Conservation (phyloP, 225 moss, liverwort and hornwort species). For the Pseudisothecium myosuroides region DNA sequence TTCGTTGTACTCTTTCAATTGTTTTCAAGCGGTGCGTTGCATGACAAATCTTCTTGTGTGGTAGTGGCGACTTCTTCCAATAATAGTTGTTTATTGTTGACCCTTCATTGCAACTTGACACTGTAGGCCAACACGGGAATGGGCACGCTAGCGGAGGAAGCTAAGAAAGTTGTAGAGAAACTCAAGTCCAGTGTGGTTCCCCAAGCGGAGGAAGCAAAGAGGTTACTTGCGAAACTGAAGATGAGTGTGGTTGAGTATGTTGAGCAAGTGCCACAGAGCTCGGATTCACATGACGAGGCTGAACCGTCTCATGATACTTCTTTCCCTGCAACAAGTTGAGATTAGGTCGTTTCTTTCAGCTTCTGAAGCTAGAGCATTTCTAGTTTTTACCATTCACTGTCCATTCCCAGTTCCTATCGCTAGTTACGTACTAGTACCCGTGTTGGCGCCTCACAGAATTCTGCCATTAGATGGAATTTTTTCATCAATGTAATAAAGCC, state of each 20-base stretch:
- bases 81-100: background rate
- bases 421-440: background rate
- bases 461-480: background rate
- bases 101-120: background rate
- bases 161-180: constrained; percentile 19
- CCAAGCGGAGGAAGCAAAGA: constrained; percentile 36
- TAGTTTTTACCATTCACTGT: background rate
- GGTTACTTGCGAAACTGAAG: constrained; percentile 13
- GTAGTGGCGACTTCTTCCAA: background rate
- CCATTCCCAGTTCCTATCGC: constrained; percentile 10
- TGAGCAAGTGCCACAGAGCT: constrained; percentile 25
- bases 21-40: background rate
- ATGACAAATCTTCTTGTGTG: background rate
- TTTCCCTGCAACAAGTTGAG: background rate
- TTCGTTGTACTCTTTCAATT: background rate
- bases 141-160: constrained; percentile 27
- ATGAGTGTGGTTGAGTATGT: constrained; percentile 34
- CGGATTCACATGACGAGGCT: background rate
- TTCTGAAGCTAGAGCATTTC: constrained; percentile 11
- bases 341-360: background rate
- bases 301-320: background rate
- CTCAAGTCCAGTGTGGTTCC: constrained; percentile 25
- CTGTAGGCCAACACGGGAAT: constrained; percentile 34
- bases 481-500: constrained; percentile 15
- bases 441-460: background rate